These are phyloP conservation scores for Neckera pumila DNA, from an alignment of 225 moss, liverwort and hornwort species.

Conservation along the genomic window DNA sequence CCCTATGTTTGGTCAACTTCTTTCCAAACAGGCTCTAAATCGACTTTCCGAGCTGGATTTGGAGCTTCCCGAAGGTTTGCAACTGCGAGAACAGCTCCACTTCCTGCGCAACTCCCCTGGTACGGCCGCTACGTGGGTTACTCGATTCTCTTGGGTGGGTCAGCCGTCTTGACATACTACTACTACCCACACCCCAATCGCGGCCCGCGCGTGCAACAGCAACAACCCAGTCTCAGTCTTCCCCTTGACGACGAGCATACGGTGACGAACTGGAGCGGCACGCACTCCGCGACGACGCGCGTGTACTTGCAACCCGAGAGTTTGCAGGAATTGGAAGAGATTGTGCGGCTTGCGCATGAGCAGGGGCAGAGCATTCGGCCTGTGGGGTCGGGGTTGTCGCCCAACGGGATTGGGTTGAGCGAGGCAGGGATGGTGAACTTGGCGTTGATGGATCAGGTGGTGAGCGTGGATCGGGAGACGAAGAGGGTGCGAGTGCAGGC, in stretches of 20 bases:
- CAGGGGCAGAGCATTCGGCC: conserved; percentile 71
- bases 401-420: conserved; percentile 80
- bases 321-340: conserved; percentile 56
- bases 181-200: conserved; percentile 35
- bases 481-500: conserved; percentile 81
- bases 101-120: conserved; percentile 23
- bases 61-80: conserved; percentile 6
- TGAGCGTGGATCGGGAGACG: conserved; percentile 63
- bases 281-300: conserved; percentile 65
- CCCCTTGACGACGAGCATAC: conserved; percentile 46
- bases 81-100: not conserved
- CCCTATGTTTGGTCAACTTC: not conserved
- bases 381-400: conserved; percentile 91
- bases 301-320: conserved; percentile 81
- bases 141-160: conserved; percentile 27
- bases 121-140: conserved; percentile 45
- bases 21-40: not conserved
- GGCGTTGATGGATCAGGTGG: conserved; percentile 78
- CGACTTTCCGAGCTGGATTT: not conserved
- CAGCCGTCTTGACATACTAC: conserved; percentile 38
- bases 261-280: conserved; percentile 87
- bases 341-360: conserved; percentile 51
- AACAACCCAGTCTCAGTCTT: not conserved
- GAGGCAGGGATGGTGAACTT: conserved; percentile 83
- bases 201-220: not conserved